A percentile compares a stretch with the other conserved stretches of the same genome.
Conservation (phyloP, 129 eudicot species). For the Chrysanthemum seticuspe region DNA sequence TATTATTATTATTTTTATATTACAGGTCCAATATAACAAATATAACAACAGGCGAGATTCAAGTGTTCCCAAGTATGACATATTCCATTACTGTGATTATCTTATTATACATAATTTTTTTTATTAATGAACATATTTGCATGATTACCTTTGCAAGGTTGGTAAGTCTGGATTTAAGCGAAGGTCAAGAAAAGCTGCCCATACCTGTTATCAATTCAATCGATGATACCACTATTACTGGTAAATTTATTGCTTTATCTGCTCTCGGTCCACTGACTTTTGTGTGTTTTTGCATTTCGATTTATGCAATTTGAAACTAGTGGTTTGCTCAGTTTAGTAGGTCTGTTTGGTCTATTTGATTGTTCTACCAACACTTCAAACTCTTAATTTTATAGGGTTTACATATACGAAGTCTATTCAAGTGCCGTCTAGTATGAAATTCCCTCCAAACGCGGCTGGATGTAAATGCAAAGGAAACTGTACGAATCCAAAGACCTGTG, state of each 20-base stretch:
- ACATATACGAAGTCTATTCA: slow-evolving; percentile 42
- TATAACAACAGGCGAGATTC: slow-evolving; percentile 19
- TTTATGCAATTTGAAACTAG: no score
- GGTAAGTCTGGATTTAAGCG: slow-evolving; percentile 35
- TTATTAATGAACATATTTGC: slow-evolving; percentile 5
- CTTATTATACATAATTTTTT: neutral
- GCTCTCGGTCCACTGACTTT: no score
- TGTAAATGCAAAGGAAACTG: slow-evolving; percentile 48
- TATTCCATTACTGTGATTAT: neutral
- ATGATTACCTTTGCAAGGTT: slow-evolving; percentile 25
- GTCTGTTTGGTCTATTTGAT: neutral
- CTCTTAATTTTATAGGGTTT: slow-evolving; percentile 28
- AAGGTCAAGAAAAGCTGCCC: slow-evolving; percentile 39
- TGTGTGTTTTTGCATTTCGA: no score
- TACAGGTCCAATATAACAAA: slow-evolving; percentile 34
- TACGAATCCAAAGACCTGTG: slow-evolving; percentile 43
- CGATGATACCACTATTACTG: slow-evolving; percentile 33
- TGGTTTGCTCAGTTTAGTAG: no score
- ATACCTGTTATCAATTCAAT: slow-evolving; percentile 37
- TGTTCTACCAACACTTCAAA: neutral
- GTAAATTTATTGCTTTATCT: slow-evolving; percentile 14
- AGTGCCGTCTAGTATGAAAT: slow-evolving; percentile 33
- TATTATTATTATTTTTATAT: no score
- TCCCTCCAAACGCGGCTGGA: slow-evolving; percentile 44
- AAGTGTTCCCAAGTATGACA: slow-evolving; percentile 35